Base-by-base conservation (phyloP, 2,329 filamentous ascomycete species). In the Hypoxylon sp. region DNA sequence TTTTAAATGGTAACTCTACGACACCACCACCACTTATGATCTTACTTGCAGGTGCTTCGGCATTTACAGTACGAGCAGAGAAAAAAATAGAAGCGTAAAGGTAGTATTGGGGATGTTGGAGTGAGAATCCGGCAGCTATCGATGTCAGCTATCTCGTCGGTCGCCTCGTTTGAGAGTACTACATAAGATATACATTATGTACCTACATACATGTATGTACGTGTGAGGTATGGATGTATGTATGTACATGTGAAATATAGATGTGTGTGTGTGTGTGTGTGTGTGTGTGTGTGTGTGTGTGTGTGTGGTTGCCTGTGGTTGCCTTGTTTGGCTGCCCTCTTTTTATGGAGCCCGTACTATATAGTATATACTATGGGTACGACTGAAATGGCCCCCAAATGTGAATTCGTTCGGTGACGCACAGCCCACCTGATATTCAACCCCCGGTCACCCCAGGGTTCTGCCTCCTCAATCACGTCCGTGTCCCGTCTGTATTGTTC, bases 31-130 rank as follows among this genome's bases (percentile, higher is more conserved):
- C 58, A 64, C 57, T 48, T 51, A 19, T n/a, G 7, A 52, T 60
- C 68, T 68, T 58, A 68, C 65, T 63, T 65, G 65, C 68, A 68
- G 61, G 14, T 10, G 13, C n/a, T 32, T 45, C 62, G 65, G 68
- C 65, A 68, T 61, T 65, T 65, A 45, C 25, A 60, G 43, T 50
- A 50, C 10, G 34, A 23, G 30, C 28, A 49, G 13, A n/a, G 14
- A 32, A 52, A 46, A 50, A 48, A 45, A 19, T 41, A 34, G 34
- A 34, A 55, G 28, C 5, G 19, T 17, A 30, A 30, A 7, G 5
- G 28, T 6, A 10, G 46, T 23, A 62, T 63, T 63, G 60, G 65
- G 28, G 41, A 62, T 60, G 53, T 57, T 60, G 49, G 19, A 5
- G n/a, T 32, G 46, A 21, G 13, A 56, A 50, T 41, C 19, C 25